phyloP scores from a whole-genome alignment of 345 rosid genomes.

The Euclidium syriacum region DNA sequence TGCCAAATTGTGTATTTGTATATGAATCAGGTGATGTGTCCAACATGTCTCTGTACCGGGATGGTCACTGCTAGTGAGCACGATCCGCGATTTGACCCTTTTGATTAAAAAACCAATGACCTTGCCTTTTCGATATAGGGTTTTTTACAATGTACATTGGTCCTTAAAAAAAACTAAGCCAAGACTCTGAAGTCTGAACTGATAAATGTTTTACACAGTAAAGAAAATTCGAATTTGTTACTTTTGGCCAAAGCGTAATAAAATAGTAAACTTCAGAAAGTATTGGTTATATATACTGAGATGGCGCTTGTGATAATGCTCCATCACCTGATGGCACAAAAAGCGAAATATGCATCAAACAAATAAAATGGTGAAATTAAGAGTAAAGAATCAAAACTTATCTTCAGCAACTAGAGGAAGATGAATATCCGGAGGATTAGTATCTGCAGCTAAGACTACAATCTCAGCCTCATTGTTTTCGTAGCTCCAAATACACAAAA shows the following conservation, averaged over 20 bases:
- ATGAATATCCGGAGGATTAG: too few species aligned
- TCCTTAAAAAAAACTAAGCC: background rate
- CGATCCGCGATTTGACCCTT: constrained; percentile 75
- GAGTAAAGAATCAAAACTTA: too few species aligned
- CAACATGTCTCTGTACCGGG: constrained; percentile 87
- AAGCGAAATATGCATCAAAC: too few species aligned
- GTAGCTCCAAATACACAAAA: background rate
- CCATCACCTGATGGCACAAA: too few species aligned
- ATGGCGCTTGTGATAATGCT: too few species aligned
- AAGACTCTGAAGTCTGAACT: constrained; percentile 13
- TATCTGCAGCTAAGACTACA: too few species aligned
- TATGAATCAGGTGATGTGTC: constrained; percentile 73
- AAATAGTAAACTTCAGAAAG: background rate
- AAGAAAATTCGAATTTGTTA: background rate
- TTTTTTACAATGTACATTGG: background rate
- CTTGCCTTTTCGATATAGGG: background rate
- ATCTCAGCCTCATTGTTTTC: background rate
- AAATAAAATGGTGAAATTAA: too few species aligned
- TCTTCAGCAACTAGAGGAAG: too few species aligned
- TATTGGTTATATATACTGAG: background rate
- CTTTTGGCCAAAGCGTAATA: background rate
- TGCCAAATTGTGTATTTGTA: constrained; percentile 5
- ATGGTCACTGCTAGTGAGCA: constrained; percentile 81
- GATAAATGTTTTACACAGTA: background rate
- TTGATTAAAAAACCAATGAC: constrained; percentile 32